Conservation (phyloP, 208 protist species). For the Leishmania tropica region DNA sequence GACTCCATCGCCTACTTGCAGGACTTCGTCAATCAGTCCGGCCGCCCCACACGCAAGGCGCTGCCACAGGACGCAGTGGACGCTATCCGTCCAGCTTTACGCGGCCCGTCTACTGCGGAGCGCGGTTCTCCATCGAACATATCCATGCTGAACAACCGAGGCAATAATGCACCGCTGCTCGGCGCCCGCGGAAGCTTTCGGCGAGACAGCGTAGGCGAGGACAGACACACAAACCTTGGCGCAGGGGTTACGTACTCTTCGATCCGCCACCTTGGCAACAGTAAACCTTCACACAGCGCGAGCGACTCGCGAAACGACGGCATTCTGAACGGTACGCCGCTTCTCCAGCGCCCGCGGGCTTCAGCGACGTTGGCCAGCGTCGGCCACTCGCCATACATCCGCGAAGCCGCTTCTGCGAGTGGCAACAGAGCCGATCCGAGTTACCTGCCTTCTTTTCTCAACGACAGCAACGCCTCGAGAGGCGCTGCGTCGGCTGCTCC, state of each 20-base stretch:
- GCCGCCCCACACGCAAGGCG: neutral
- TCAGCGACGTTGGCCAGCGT: neutral
- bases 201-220: neutral
- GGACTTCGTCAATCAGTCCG: slow-evolving; percentile 23
- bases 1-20: slow-evolving; percentile 41
- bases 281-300: neutral
- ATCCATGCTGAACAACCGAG: neutral
- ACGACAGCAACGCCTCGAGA: neutral
- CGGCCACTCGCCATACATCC: neutral
- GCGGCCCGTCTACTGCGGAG: neutral
- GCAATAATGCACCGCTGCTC: slow-evolving; percentile 7
- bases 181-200: neutral
- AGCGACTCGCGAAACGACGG: neutral
- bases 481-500: neutral
- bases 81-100: neutral
- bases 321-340: neutral
- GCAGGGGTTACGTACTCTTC: neutral
- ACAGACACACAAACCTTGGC: neutral
- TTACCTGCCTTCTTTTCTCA: neutral
- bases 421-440: neutral
- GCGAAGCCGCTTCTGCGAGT: neutral
- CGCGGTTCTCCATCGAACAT: neutral
- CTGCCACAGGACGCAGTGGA: neutral
- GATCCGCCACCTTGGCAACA: neutral
- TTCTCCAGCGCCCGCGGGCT: neutral